Evolutionary conservation across 1,139 yeast species (phyloP).

Genomic region (Hansenula lynferdii): DNA sequence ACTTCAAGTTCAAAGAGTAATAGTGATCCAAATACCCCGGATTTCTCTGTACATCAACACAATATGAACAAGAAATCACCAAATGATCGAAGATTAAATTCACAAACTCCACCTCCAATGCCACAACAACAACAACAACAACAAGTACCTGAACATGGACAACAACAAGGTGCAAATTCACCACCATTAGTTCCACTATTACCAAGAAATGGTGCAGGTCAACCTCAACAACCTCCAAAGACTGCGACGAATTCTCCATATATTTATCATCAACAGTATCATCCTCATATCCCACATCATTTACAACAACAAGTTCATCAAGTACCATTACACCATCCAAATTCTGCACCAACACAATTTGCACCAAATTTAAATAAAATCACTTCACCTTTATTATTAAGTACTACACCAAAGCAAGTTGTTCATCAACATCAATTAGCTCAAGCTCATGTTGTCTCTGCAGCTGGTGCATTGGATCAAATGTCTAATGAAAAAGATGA

Average conservation of each 20-base stretch:
- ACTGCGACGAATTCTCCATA: slow-evolving; percentile 13
- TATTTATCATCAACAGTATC: slow-evolving; percentile 13
- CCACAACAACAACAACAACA: neutral
- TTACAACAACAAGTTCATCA: slow-evolving; percentile 16
- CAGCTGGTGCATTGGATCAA: slow-evolving; percentile 31
- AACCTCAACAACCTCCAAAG: slow-evolving; percentile 4
- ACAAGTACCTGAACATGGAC: neutral
- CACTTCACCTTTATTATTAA: slow-evolving; percentile 56
- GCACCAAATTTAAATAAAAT: slow-evolving; percentile 60
- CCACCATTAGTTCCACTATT: slow-evolving; percentile 20
- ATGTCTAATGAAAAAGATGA: too few species aligned
- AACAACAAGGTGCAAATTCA: slow-evolving; percentile 4
- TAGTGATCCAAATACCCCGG: slow-evolving; percentile 1
- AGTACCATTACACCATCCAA: slow-evolving; percentile 59
- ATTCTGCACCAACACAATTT: slow-evolving; percentile 66
- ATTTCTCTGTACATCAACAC: slow-evolving; percentile 3
- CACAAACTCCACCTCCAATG: too few species aligned
- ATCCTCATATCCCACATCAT: slow-evolving; percentile 27
- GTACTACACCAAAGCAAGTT: slow-evolving; percentile 33
- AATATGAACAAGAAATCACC: neutral
- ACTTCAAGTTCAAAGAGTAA: neutral
- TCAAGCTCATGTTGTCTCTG: slow-evolving; percentile 35
- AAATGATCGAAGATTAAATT: too few species aligned
- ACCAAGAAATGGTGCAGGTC: slow-evolving; percentile 10
- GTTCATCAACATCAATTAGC: slow-evolving; percentile 19